Percentiles rank a stretch among this genome's conserved stretches.
Conservation (phyloP, 768 basidiomycete genomes). For the Symmetrospora coprosmae region DNA sequence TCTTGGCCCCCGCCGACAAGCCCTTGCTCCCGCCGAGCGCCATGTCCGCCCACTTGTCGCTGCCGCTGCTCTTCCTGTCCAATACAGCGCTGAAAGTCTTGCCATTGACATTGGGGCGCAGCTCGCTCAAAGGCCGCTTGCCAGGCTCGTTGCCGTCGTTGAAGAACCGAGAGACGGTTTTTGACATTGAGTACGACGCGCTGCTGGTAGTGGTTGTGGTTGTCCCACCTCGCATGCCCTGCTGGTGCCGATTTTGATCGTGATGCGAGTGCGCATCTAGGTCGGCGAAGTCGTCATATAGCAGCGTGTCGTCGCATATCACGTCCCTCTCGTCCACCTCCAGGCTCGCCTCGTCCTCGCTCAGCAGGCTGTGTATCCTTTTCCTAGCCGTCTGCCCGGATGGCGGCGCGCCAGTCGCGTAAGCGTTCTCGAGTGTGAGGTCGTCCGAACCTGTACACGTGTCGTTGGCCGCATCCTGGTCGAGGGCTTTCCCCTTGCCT, state of each 20-base stretch:
- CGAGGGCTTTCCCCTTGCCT: background rate
- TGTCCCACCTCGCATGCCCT: background rate
- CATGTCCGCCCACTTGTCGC: constrained; percentile 8
- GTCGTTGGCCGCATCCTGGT: background rate
- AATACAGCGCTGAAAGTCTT: too few species aligned
- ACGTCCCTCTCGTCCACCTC: background rate
- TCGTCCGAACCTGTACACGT: background rate
- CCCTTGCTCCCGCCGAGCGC: background rate
- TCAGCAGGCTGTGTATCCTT: background rate
- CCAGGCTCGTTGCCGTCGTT: too few species aligned
- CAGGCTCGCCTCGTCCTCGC: background rate
- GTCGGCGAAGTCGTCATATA: background rate
- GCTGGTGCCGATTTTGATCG: too few species aligned
- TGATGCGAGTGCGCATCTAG: too few species aligned
- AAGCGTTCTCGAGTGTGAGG: background rate
- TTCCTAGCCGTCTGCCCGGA: background rate
- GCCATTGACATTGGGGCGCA: too few species aligned
- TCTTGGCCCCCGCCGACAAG: background rate
- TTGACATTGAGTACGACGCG: background rate
- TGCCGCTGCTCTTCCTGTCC: background rate
- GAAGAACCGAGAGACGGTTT: background rate
- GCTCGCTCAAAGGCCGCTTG: too few species aligned
- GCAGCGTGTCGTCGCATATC: background rate
- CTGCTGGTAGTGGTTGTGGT: background rate
- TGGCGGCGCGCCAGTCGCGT: background rate